phyloP scores from a whole-genome alignment of 2,329 filamentous ascomycete genomes.

The Triangularia setosa region DNA sequence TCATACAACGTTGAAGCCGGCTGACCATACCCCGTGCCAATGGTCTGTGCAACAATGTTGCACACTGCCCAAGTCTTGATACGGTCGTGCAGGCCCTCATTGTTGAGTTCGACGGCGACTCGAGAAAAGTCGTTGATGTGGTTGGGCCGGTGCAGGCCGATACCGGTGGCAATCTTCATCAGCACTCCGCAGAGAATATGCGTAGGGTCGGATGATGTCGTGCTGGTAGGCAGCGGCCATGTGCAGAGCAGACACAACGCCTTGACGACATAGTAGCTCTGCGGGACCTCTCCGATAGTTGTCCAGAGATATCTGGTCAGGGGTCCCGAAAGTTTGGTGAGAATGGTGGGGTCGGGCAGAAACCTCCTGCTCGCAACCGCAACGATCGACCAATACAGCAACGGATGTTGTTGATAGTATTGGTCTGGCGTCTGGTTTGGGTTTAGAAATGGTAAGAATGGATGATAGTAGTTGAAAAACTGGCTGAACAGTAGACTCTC shows the following conservation, averaged over 20 bases:
- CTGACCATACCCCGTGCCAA: constrained; percentile 80
- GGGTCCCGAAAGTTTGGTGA: constrained; percentile 64
- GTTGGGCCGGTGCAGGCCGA: constrained; percentile 75
- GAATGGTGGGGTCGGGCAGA: constrained; percentile 56
- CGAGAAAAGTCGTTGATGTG: constrained; percentile 81
- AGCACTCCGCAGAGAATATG: constrained; percentile 79
- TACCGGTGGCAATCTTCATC: constrained; percentile 83
- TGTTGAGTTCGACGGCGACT: constrained; percentile 69
- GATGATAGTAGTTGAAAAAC: constrained; percentile 73
- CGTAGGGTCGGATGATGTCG: constrained; percentile 73
- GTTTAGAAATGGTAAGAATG: constrained; percentile 72
- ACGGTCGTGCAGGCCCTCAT: constrained; percentile 74
- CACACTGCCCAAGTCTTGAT: constrained; percentile 80
- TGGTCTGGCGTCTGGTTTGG: constrained; percentile 63
- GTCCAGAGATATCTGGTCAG: constrained; percentile 71
- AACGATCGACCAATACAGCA: constrained; percentile 83
- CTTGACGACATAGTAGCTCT: constrained; percentile 77
- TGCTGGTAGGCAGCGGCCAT: constrained; percentile 80
- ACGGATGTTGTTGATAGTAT: constrained; percentile 71
- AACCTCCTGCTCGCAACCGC: constrained; percentile 72
- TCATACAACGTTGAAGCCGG: constrained; percentile 75
- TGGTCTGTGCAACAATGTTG: constrained; percentile 77
- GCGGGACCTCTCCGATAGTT: constrained; percentile 72
- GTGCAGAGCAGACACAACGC: constrained; percentile 75
- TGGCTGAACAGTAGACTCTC: constrained; percentile 65